phyloP scores from a whole-genome alignment of 257 asterid species.

The Fraxinus excelsior region DNA sequence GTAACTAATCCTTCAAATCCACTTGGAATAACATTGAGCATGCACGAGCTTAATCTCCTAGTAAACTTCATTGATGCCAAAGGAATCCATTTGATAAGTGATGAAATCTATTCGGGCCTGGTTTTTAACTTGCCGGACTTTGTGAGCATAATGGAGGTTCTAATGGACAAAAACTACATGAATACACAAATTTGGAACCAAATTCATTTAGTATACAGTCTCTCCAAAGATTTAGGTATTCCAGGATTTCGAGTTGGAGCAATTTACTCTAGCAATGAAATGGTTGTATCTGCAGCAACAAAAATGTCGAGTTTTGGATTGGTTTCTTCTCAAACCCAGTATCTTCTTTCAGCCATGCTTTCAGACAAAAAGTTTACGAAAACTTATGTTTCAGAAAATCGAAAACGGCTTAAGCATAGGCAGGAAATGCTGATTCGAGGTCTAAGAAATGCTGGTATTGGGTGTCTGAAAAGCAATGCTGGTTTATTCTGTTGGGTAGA shows the following conservation, averaged over 20 bases:
- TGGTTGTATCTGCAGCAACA: conserved; percentile 75
- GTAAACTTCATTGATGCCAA: conserved; percentile 55
- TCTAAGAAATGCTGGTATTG: conserved; percentile 46
- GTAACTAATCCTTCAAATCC: conserved; percentile 90
- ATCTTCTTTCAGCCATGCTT: conserved; percentile 65
- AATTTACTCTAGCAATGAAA: conserved; percentile 58
- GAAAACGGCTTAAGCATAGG: conserved; percentile 51
- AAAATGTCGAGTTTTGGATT: conserved; percentile 90
- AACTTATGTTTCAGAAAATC: conserved; percentile 52
- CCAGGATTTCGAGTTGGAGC: conserved; percentile 92
- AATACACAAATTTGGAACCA: conserved; percentile 47
- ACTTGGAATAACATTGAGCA: conserved; percentile 62
- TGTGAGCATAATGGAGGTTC: conserved; percentile 67
- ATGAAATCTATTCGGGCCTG: conserved; percentile 82
- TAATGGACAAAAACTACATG: conserved; percentile 34
- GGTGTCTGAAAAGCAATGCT: conserved; percentile 65
- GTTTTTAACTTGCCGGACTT: conserved; percentile 61
- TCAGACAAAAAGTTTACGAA: conserved; percentile 62
- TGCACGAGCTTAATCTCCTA: conserved; percentile 54
- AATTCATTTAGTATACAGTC: conserved; percentile 78
- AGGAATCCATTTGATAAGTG: conserved; percentile 73
- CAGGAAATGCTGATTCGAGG: conserved; percentile 62
- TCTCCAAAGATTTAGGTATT: conserved; percentile 87
- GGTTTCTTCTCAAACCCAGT: conserved; percentile 80
- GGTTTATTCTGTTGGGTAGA: conserved; percentile 88